These are phyloP conservation scores for Micractinium sp. DNA, from an alignment of 139 green algal genomes.

Conservation along the genomic window DNA sequence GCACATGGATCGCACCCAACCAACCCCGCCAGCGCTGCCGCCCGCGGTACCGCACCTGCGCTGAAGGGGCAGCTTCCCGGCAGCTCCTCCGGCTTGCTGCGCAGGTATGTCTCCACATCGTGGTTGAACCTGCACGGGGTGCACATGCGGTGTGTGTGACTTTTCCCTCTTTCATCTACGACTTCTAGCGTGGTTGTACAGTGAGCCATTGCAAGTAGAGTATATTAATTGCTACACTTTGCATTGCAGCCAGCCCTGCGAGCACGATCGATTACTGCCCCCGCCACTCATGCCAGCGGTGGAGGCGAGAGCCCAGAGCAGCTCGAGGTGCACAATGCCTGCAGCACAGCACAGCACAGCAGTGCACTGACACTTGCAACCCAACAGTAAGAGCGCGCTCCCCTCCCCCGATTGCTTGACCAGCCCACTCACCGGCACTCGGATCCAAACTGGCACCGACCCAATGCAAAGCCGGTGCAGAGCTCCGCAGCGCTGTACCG, in stretches of 20 bases:
- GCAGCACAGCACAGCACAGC: background rate
- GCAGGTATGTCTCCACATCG: conserved; percentile 68
- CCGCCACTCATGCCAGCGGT: no score
- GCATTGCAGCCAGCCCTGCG: background rate
- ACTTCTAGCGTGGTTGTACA: no score
- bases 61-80: conserved; percentile 79
- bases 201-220: no score
- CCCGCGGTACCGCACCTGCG: conserved; percentile 49
- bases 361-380: background rate
- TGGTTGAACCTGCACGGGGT: conserved; percentile 72
- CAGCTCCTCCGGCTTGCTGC: conserved; percentile 71
- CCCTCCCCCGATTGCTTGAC: no score
- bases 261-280: no score
- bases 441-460: conserved; percentile 62
- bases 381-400: no score
- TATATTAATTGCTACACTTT: no score
- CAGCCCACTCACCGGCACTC: conserved; percentile 56
- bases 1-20: background rate
- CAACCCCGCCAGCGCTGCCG: background rate
- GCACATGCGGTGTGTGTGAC: no score
- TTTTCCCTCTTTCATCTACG: no score
- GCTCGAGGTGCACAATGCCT: background rate
- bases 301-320: background rate
- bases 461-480: conserved; percentile 54
- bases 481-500: conserved; percentile 38